Evolutionary conservation across 1,284 basidiomycete species (phyloP).

Genomic region (Schizophyllum amplum): DNA sequence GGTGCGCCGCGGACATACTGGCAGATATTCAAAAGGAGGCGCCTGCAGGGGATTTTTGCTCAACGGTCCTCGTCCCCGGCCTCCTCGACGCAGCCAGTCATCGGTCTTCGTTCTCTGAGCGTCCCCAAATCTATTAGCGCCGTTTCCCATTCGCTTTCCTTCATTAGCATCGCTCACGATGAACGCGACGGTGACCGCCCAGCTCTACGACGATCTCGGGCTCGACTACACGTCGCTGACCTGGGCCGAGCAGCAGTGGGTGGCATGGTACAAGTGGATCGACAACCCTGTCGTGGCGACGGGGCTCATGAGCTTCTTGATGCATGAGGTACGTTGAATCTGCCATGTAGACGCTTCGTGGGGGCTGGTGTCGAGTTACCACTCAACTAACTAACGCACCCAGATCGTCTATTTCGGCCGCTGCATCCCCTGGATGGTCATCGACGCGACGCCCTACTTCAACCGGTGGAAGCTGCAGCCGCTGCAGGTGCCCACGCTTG

Average conservation of each 20-base stretch:
- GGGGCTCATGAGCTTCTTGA: constrained; percentile 84
- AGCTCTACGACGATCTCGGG: constrained; percentile 19
- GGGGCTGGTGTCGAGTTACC: background rate
- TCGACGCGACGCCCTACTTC: constrained; percentile 91
- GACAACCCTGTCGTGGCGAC: constrained; percentile 91
- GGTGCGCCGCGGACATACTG: too few relatives aligned
- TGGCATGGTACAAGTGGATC: constrained; percentile 77
- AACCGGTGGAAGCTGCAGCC: constrained; percentile 91
- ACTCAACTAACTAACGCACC: too few relatives aligned
- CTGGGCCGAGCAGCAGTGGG: constrained; percentile 76
- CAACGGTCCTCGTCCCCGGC: background rate
- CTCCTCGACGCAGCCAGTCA: background rate
- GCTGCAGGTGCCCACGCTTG: constrained; percentile 68
- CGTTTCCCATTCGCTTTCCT: too few relatives aligned
- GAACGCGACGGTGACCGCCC: constrained; percentile 21
- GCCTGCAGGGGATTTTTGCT: background rate
- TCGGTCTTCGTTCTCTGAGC: background rate
- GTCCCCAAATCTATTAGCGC: background rate
- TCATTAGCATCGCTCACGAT: constrained; percentile 3
- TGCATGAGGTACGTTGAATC: constrained; percentile 78
- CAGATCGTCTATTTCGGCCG: constrained; percentile 96
- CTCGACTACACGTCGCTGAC: constrained; percentile 59
- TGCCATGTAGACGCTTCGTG: background rate
- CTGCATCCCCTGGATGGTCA: constrained; percentile 90
- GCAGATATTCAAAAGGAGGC: background rate